phyloP scores from a whole-genome alignment of 441 rosid genomes.

The Rhodomyrtus psidioides region DNA sequence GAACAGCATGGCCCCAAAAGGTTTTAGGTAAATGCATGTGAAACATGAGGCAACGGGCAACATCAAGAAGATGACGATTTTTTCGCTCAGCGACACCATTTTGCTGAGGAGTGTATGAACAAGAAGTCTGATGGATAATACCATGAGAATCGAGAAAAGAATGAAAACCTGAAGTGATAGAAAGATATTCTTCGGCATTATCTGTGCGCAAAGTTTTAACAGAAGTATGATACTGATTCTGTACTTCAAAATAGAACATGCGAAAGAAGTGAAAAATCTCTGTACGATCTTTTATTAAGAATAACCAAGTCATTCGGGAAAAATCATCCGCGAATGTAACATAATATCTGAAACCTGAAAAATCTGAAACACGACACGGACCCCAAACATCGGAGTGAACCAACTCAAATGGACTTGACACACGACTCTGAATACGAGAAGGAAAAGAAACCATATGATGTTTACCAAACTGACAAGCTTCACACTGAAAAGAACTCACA shows the following conservation, averaged over 20 bases:
- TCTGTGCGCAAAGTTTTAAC: no score
- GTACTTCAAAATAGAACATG: not conserved
- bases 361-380: rapidly evolving
- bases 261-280: not conserved
- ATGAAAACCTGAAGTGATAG: no score
- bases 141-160: no score
- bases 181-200: not conserved
- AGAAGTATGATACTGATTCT: no score
- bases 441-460: not conserved
- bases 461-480: not conserved
- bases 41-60: no score
- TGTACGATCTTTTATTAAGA: not conserved
- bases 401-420: not conserved
- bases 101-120: not conserved
- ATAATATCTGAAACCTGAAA: not conserved
- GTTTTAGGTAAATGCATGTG: no score
- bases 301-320: not conserved
- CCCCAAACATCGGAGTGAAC: not conserved
- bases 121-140: no score
- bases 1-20: no score
- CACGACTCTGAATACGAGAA: not conserved
- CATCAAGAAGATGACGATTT: no score
- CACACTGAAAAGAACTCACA: not conserved
- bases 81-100: no score
- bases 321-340: not conserved